Percentiles rank a stretch among this genome's conserved stretches.
These are phyloP conservation scores for Asterophora parasitica DNA, from an alignment of 768 basidiomycete genomes.

Conservation along the genomic window DNA sequence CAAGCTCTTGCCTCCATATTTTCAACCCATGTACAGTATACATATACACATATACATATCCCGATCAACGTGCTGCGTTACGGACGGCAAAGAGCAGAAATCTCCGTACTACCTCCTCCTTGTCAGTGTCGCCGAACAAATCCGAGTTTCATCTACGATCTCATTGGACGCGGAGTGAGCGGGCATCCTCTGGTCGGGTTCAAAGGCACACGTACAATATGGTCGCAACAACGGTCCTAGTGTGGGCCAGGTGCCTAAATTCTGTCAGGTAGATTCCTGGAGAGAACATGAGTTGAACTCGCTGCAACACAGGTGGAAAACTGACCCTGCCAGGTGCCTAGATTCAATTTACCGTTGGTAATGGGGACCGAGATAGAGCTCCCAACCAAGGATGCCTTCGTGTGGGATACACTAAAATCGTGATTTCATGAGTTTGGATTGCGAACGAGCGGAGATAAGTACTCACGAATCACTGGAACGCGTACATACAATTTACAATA, in stretches of 20 bases:
- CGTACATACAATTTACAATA: no score
- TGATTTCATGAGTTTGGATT: background rate
- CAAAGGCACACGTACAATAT: conserved; percentile 54
- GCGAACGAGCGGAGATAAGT: conserved; percentile 5
- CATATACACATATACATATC: no score
- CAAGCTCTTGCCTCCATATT: no score
- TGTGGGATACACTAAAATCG: conserved; percentile 79
- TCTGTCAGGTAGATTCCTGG: conserved; percentile 84
- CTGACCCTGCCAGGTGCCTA: conserved; percentile 92
- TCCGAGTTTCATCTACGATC: no score
- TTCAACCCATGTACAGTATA: no score
- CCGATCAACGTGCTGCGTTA: no score
- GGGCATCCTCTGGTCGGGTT: no score
- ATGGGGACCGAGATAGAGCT: conserved; percentile 81
- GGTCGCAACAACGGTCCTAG: conserved; percentile 72
- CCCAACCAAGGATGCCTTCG: conserved; percentile 84
- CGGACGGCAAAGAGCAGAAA: no score
- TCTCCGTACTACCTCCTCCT: no score
- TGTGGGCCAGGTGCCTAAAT: conserved; percentile 66
- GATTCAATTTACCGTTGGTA: conserved; percentile 66
- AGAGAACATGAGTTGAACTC: conserved; percentile 2
- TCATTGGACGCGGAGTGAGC: no score
- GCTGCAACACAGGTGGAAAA: background rate
- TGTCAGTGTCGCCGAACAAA: no score
- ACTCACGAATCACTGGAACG: conserved; percentile 67